A percentile compares a stretch with the other conserved stretches of the same genome.
These are phyloP conservation scores for Talaromyces sp. DNA, from an alignment of 2,329 filamentous ascomycete species.

Conservation along the genomic window DNA sequence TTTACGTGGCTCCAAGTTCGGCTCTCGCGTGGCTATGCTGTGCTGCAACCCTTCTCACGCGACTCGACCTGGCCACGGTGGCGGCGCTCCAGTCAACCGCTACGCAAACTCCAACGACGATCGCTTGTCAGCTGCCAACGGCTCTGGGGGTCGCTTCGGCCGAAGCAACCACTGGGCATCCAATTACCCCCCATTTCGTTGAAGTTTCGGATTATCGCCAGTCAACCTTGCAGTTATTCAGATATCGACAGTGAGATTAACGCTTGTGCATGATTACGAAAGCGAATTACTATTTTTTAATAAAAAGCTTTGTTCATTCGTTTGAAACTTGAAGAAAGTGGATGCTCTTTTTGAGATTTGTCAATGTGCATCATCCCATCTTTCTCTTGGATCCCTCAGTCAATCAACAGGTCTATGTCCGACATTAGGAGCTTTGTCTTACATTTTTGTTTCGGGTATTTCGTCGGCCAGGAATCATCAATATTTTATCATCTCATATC, in stretches of 20 bases:
- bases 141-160: slow-evolving; percentile 30
- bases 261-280: slow-evolving; percentile 2
- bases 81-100: slow-evolving; percentile 60
- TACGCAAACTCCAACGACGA: slow-evolving; percentile 49
- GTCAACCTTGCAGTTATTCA: neutral
- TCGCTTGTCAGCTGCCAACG: slow-evolving; percentile 32
- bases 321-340: slow-evolving; percentile 19
- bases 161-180: slow-evolving; percentile 33
- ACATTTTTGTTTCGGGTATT: slow-evolving; percentile 19
- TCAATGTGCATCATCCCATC: slow-evolving; percentile 17
- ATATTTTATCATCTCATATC: slow-evolving; percentile 25
- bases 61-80: slow-evolving; percentile 81
- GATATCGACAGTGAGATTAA: slow-evolving; percentile 10
- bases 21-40: slow-evolving; percentile 96
- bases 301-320: slow-evolving; percentile 16
- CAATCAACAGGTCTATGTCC: slow-evolving; percentile 6
- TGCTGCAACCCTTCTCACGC: slow-evolving; percentile 91
- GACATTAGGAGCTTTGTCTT: slow-evolving; percentile 12
- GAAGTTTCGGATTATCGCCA: slow-evolving; percentile 3
- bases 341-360: slow-evolving; percentile 16
- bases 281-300: slow-evolving; percentile 14
- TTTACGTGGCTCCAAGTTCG: slow-evolving; percentile 94
- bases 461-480: slow-evolving; percentile 17
- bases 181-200: slow-evolving; percentile 33
- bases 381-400: slow-evolving; percentile 21